Percentiles rank a stretch among this genome's conserved stretches.
These are phyloP conservation scores for Phytophthora fragariaefolia DNA, from an alignment of 352 stramenopile species.

Conservation along the genomic window DNA sequence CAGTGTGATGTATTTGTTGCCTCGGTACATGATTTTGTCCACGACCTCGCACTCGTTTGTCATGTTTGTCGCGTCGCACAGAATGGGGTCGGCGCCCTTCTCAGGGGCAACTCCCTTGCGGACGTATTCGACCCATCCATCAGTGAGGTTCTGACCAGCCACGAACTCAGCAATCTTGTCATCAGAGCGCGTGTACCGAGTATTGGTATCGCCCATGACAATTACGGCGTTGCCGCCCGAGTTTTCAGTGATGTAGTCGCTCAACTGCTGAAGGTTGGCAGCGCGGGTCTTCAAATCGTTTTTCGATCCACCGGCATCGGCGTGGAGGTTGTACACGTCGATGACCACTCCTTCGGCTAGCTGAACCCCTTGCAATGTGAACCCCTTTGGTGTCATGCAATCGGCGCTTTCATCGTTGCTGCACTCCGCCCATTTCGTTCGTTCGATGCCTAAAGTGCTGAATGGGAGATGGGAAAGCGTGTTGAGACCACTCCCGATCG, in stretches of 20 bases:
- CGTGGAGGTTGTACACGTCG: conserved; percentile 64
- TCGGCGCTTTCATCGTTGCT: conserved; percentile 54
- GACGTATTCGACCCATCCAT: conserved; percentile 55
- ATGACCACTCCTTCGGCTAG: conserved; percentile 48
- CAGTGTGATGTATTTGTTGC: conserved; percentile 54
- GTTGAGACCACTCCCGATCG: conserved; percentile 58
- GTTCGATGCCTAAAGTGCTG: conserved; percentile 44
- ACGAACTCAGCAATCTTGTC: conserved; percentile 52
- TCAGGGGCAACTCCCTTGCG: conserved; percentile 42
- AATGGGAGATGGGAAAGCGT: conserved; percentile 54
- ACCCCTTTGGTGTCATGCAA: conserved; percentile 66
- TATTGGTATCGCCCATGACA: conserved; percentile 67
- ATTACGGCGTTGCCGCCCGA: conserved; percentile 55
- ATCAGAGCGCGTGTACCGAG: conserved; percentile 49
- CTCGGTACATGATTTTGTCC: conserved; percentile 68
- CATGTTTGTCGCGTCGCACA: conserved; percentile 42
- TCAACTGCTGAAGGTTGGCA: conserved; percentile 54
- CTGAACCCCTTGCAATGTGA: conserved; percentile 51
- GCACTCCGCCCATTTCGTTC: conserved; percentile 51
- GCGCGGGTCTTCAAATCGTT: conserved; percentile 41
- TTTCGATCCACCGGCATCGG: conserved; percentile 41
- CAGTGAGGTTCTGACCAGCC: conserved; percentile 37
- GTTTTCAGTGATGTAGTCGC: conserved; percentile 49
- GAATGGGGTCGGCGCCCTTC: conserved; percentile 43
- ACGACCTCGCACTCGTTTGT: conserved; percentile 60